Evolutionary conservation across 768 basidiomycete species (phyloP).

Genomic region (Lactarius akahatsu): DNA sequence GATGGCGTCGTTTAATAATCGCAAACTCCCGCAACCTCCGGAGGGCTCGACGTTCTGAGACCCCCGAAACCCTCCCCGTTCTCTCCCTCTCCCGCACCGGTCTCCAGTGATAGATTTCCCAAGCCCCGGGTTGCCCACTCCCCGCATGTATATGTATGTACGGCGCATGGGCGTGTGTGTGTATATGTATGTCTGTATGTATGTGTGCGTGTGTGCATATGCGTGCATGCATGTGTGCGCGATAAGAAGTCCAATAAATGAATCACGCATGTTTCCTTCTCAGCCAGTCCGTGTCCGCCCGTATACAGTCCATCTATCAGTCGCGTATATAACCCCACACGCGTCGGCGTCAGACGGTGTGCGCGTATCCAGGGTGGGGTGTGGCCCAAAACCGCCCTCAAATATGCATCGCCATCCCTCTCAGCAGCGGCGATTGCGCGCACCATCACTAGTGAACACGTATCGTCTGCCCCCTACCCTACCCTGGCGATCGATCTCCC

Average conservation of each 20-base stretch:
- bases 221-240: slow-evolving; percentile 1
- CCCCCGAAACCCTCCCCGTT: neutral
- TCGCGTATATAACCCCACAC: neutral
- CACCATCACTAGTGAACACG: neutral
- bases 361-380: neutral
- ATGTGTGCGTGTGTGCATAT: neutral
- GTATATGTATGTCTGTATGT: neutral
- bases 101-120: slow-evolving; percentile 18
- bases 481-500: slow-evolving; percentile 4
- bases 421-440: neutral
- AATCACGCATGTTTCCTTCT: slow-evolving; percentile 9
- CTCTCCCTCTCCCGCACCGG: neutral
- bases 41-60: slow-evolving; percentile 74
- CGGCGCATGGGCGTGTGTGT: neutral
- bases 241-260: slow-evolving; percentile 16
- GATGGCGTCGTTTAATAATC: slow-evolving; percentile 89
- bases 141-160: slow-evolving; percentile 5
- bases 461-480: neutral
- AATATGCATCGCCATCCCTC: neutral
- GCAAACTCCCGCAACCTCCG: slow-evolving; percentile 92
- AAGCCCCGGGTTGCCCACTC: slow-evolving; percentile 7
- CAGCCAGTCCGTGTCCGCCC: neutral
- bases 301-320: neutral
- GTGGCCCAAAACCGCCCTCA: no score
- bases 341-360: neutral